Base-by-base conservation (phyloP, 305 asterid species). In the Fraxinus floribunda region DNA sequence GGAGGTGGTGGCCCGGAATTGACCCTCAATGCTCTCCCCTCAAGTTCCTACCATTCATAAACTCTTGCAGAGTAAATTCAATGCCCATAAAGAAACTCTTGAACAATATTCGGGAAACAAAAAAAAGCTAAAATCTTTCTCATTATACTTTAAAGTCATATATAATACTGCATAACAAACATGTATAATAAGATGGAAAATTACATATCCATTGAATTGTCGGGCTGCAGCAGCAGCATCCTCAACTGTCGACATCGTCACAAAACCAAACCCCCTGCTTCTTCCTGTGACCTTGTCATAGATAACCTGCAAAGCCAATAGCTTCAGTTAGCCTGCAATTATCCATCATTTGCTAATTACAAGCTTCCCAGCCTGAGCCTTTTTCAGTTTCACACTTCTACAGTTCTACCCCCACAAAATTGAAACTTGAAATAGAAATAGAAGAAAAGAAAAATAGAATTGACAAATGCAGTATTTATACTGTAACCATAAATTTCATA, bases 191-290 rank as follows among this genome's bases (percentile, higher is more conserved):
- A 9, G 74, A 75, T 4, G 39, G 73, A 84, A 82, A 82, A 87
- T 91, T 91, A 94, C 99, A 87, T 93, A 92, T 83, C 95, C 97
- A 84, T 95, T 90, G 86, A 94, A 91, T 70, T 91, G 93, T 79
- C 87, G 90, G 38, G 83, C 91, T 11, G 97, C 99, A 68, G 93
- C 97, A 83, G 85, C 90, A 78, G 88, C 97, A 79, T 91, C 98
- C 83, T 88, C 90, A 0, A 74, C 86, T 1, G 94, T n/a, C 38
- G 98, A 88, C 98, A 94, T 95, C 0, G 97, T 92, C 74, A 95
- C 98, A 64, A 94, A 95, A 78, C 91, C 99, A 77, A 93, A 95
- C 30, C 99, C 99, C 89, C 98, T 87, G 83, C 99, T 95, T 86
- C 97, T 93, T 81, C 98, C 98, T 0, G 97, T 79, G 35, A 72